These are phyloP conservation scores for Huntiella abstrusa DNA, from an alignment of 2,329 filamentous ascomycete genomes.

Conservation along the genomic window DNA sequence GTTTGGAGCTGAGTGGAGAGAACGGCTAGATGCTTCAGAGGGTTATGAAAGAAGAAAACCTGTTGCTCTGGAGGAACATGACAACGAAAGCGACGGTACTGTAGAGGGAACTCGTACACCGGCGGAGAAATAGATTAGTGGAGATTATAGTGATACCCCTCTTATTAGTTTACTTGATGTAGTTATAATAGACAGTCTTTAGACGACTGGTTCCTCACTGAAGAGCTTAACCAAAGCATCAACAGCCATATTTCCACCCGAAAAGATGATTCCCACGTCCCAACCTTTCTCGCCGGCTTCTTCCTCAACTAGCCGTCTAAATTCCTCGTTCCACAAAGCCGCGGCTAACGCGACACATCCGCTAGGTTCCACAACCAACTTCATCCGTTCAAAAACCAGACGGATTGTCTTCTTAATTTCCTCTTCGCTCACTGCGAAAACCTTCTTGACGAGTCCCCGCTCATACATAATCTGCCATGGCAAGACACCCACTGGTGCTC, in stretches of 20 bases:
- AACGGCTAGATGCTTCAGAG: conserved; percentile 34
- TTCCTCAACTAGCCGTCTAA: conserved; percentile 47
- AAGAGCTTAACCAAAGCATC: conserved; percentile 35
- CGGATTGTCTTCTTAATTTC: conserved; percentile 62
- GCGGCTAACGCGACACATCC: conserved; percentile 70
- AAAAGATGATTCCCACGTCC: conserved; percentile 44
- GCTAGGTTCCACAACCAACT: conserved; percentile 79
- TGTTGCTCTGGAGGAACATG: background rate
- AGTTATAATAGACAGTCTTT: background rate
- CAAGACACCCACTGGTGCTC: conserved; percentile 58
- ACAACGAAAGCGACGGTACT: background rate
- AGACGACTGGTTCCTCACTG: conserved; percentile 11
- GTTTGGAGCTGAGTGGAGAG: conserved; percentile 44
- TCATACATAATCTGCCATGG: conserved; percentile 67
- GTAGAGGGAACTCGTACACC: background rate
- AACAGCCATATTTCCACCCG: conserved; percentile 39
- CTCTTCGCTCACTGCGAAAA: conserved; percentile 60
- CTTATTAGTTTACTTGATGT: background rate
- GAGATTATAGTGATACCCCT: background rate
- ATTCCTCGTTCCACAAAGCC: conserved; percentile 70
- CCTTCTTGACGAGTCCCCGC: conserved; percentile 44
- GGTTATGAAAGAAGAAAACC: conserved; percentile 3
- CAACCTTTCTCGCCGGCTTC: conserved; percentile 58
- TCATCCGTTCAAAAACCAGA: conserved; percentile 70
- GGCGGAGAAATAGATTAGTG: no score